Conservation (phyloP, 2,329 filamentous ascomycete species). For the Gremmenia infestans region DNA sequence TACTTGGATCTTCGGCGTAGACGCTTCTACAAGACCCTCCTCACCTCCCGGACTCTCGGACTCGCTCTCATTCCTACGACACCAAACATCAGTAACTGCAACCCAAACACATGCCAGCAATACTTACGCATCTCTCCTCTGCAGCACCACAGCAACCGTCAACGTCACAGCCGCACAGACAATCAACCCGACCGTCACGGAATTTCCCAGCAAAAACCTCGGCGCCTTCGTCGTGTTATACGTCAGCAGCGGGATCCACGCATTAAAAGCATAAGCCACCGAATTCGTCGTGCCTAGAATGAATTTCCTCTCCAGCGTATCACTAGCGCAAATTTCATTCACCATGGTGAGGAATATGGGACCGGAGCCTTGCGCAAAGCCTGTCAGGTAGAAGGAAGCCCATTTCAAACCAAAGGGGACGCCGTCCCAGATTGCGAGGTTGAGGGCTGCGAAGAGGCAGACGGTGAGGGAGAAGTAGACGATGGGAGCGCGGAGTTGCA, state of each 20-base stretch:
- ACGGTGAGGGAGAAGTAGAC: conserved; percentile 26
- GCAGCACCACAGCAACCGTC: conserved; percentile 18
- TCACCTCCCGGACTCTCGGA: too few relatives aligned
- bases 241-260: conserved; percentile 25
- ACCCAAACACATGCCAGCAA: background rate
- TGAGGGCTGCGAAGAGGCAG: conserved; percentile 26
- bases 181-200: conserved; percentile 22
- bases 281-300: conserved; percentile 26
- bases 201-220: conserved; percentile 23
- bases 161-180: conserved; percentile 22
- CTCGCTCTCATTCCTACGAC: too few relatives aligned
- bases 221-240: conserved; percentile 26
- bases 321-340: conserved; percentile 23
- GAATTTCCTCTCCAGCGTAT: conserved; percentile 23
- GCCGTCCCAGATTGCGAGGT: conserved; percentile 26
- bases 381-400: conserved; percentile 26
- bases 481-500: conserved; percentile 25
- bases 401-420: conserved; percentile 26
- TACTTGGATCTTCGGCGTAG: too few relatives aligned
- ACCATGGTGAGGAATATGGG: conserved; percentile 28
- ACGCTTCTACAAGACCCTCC: too few relatives aligned
- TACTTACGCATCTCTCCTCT: conserved; percentile 21
- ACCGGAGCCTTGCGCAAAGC: conserved; percentile 25
- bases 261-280: conserved; percentile 26
- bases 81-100: too few relatives aligned